Conservation (phyloP, 2,329 filamentous ascomycete species). For the Xylariaceae sp. region DNA sequence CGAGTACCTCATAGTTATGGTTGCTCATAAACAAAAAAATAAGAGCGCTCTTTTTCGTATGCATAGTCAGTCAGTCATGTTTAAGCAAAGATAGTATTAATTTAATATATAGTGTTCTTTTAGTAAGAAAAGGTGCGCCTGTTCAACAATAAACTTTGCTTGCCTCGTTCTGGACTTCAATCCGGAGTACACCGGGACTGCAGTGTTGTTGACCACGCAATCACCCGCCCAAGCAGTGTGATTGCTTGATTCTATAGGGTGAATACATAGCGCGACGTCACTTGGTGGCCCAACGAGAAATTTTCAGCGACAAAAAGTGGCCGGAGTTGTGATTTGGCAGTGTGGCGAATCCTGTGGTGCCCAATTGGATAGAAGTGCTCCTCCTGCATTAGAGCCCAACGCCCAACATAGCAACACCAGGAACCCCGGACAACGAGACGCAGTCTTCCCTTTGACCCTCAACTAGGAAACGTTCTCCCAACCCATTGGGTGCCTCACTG, state of each 20-base stretch:
- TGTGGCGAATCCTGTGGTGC: conserved; percentile 18
- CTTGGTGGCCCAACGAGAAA: conserved; percentile 18
- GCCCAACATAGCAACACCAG: conserved; percentile 9
- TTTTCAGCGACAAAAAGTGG: conserved; percentile 1
- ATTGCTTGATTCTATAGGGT: background rate
- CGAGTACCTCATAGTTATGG: no score
- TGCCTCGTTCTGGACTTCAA: no score
- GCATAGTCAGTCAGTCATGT: no score
- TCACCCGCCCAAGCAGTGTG: no score
- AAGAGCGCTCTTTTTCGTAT: no score
- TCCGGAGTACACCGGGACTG: no score
- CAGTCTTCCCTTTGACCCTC: conserved; percentile 10
- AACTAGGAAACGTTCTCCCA: conserved; percentile 27
- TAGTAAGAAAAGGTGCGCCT: no score
- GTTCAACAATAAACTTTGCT: no score
- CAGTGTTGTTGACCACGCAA: no score
- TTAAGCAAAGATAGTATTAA: no score
- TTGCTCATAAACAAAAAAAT: no score
- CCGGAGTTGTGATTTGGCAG: conserved; percentile 19
- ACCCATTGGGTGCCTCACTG: conserved; percentile 30
- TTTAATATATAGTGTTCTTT: no score
- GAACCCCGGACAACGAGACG: conserved; percentile 20
- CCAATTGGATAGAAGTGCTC: conserved; percentile 23
- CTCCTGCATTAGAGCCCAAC: conserved; percentile 29
- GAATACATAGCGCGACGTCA: conserved; percentile 15